Evolutionary conservation across 75 land plant species (phyloP).

Genomic region (Ceratopteris richardii): DNA sequence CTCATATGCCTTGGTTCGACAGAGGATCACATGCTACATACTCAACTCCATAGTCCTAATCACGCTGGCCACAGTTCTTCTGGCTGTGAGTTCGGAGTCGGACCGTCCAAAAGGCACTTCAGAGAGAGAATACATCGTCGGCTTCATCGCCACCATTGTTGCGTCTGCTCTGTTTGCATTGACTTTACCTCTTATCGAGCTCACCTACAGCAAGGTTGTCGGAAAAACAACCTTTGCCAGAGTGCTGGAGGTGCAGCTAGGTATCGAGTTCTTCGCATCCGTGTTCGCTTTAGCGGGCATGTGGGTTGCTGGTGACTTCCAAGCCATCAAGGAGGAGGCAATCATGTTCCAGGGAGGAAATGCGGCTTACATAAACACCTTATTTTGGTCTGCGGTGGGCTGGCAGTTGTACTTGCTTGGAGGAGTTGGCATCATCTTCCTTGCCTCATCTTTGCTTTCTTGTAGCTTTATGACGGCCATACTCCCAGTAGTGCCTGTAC

Average conservation of each 20-base stretch:
- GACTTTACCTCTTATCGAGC: conserved; percentile 13
- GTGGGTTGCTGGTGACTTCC: conserved; percentile 15
- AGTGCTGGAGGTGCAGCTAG: conserved; percentile 24
- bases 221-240: conserved; percentile 2
- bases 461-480: conserved; percentile 26
- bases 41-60: conserved; percentile 19
- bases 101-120: conserved; percentile 16
- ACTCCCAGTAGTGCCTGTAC: conserved; percentile 33
- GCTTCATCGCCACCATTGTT: conserved; percentile 13
- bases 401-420: conserved; percentile 46
- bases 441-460: conserved; percentile 27
- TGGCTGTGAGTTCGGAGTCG: conserved; percentile 5
- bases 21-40: conserved; percentile 7
- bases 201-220: conserved; percentile 1
- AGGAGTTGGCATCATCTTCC: conserved; percentile 27
- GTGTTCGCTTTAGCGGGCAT: conserved; percentile 15
- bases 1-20: conserved; percentile 18
- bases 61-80: conserved; percentile 12
- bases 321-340: conserved; percentile 29
- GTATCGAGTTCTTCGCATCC: conserved; percentile 5
- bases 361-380: conserved; percentile 26
- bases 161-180: conserved; percentile 26
- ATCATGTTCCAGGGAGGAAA: conserved; percentile 29
- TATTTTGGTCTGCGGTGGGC: conserved; percentile 21
- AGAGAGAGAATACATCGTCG: conserved; percentile 7